Percentiles rank a stretch among this genome's conserved stretches.
Conservation (phyloP, 2,329 filamentous ascomycete genomes). For the Neopestalotiopsis sp. region DNA sequence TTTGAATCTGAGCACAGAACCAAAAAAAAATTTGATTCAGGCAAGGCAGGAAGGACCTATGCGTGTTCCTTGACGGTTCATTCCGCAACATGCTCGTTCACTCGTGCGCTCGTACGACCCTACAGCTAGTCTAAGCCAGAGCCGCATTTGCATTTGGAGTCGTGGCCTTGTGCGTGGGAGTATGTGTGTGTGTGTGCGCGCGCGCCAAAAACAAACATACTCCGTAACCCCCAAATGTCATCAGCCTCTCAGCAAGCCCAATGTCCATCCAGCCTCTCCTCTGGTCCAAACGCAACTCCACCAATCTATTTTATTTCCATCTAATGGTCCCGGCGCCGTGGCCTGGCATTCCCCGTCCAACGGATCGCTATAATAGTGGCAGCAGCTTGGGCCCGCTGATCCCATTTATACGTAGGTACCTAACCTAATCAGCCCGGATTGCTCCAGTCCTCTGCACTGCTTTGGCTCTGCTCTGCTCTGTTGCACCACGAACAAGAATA, state of each 20-base stretch:
- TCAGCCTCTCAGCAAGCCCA: background rate
- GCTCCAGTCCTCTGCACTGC: background rate
- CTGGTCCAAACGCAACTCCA: background rate
- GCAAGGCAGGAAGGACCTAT: background rate
- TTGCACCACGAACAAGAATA: background rate
- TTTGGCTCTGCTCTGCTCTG: background rate
- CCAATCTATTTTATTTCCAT: background rate
- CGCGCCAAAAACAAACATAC: background rate
- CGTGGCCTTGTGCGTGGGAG: background rate
- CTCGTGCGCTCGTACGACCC: background rate
- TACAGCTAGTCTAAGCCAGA: background rate
- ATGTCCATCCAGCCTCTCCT: background rate
- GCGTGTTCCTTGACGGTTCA: conserved; percentile 2
- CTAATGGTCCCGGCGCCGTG: background rate
- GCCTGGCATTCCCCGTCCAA: background rate
- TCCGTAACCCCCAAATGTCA: background rate
- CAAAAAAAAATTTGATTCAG: background rate
- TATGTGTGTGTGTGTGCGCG: background rate
- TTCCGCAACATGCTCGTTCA: conserved; percentile 1
- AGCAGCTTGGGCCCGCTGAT: background rate
- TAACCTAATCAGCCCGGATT: too few species aligned
- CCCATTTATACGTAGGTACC: background rate
- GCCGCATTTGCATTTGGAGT: conserved; percentile 9
- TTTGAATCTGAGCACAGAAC: background rate
- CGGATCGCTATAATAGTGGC: background rate